These are phyloP conservation scores for Metarhizium anisopliae DNA, from an alignment of 2,329 filamentous ascomycete genomes.

Conservation along the genomic window DNA sequence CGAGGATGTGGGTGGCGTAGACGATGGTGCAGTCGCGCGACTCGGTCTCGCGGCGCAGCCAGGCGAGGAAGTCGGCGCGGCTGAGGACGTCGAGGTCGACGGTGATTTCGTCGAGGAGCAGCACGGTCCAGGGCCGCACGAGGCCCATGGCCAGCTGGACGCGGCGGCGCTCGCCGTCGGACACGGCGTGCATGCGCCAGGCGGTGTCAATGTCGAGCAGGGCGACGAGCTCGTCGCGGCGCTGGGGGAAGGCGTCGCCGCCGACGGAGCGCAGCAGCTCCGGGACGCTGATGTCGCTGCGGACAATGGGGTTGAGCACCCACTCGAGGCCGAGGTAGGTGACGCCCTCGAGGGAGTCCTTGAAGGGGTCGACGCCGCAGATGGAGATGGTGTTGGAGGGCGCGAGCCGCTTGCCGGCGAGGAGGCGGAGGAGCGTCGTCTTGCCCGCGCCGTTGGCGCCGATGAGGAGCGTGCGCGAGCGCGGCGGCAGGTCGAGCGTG, in stretches of 20 bases:
- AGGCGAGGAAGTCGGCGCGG: conserved; percentile 74
- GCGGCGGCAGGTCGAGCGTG: conserved; percentile 65
- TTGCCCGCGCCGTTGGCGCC: conserved; percentile 97
- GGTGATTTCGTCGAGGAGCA: conserved; percentile 92
- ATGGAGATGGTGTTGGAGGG: conserved; percentile 67
- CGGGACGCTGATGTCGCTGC: conserved; percentile 84
- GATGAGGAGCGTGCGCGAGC: conserved; percentile 82
- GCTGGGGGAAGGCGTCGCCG: conserved; percentile 70
- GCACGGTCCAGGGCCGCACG: conserved; percentile 79
- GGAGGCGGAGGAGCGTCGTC: conserved; percentile 87
- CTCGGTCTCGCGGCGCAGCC: conserved; percentile 82
- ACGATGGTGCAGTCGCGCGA: conserved; percentile 78
- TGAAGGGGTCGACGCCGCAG: conserved; percentile 84
- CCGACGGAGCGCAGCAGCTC: conserved; percentile 81
- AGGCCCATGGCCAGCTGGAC: conserved; percentile 97
- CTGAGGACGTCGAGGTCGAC: conserved; percentile 89
- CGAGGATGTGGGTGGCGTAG: conserved; percentile 94
- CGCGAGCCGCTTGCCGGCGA: conserved; percentile 90
- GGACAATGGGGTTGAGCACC: conserved; percentile 94
- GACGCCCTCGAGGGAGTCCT: conserved; percentile 80
- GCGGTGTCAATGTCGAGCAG: conserved; percentile 86
- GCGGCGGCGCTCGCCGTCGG: conserved; percentile 80
- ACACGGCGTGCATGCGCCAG: conserved; percentile 96
- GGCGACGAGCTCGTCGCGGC: conserved; percentile 75
- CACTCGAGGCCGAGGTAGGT: conserved; percentile 97